Evolutionary conservation across 352 stramenopile species (phyloP).

Genomic region (Phytophthora fragariae): DNA sequence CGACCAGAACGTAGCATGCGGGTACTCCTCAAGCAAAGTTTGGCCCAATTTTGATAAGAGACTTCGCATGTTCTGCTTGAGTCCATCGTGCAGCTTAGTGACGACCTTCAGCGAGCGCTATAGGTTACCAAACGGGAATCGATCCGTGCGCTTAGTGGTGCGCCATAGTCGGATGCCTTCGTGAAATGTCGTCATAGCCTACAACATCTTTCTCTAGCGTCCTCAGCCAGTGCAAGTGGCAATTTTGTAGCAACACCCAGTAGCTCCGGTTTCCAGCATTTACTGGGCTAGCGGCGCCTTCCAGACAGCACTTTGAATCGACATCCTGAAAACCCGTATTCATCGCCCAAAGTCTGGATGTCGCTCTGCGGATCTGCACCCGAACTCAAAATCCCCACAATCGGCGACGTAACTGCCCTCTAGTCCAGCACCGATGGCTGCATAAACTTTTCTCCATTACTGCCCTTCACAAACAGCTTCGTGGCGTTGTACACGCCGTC

Average conservation of each 20-base stretch:
- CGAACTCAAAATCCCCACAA: constrained; percentile 96
- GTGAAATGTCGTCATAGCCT: constrained; percentile 92
- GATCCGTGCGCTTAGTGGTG: constrained; percentile 95
- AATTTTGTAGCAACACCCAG: constrained; percentile 96
- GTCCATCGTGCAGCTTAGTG: constrained; percentile 94
- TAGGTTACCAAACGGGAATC: constrained; percentile 95
- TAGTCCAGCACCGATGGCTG: constrained; percentile 95
- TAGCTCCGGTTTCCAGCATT: constrained; percentile 93
- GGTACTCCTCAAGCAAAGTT: constrained; percentile 92
- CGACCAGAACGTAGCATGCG: constrained; percentile 91
- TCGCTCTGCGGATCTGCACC: constrained; percentile 95
- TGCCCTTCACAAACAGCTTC: constrained; percentile 93
- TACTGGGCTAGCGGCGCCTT: constrained; percentile 94
- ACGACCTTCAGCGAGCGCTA: constrained; percentile 96
- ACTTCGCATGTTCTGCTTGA: constrained; percentile 97
- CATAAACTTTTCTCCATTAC: constrained; percentile 95
- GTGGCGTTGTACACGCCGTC: constrained; percentile 97
- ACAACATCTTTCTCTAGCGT: constrained; percentile 93
- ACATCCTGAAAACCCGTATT: constrained; percentile 90
- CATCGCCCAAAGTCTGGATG: constrained; percentile 93
- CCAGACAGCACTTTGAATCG: constrained; percentile 94
- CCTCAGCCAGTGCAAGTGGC: constrained; percentile 95
- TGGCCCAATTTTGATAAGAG: constrained; percentile 93
- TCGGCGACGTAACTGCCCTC: constrained; percentile 84
- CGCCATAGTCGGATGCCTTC: constrained; percentile 96